phyloP scores from a whole-genome alignment of 129 eudicot species.

The Tanacetum coccineum region DNA sequence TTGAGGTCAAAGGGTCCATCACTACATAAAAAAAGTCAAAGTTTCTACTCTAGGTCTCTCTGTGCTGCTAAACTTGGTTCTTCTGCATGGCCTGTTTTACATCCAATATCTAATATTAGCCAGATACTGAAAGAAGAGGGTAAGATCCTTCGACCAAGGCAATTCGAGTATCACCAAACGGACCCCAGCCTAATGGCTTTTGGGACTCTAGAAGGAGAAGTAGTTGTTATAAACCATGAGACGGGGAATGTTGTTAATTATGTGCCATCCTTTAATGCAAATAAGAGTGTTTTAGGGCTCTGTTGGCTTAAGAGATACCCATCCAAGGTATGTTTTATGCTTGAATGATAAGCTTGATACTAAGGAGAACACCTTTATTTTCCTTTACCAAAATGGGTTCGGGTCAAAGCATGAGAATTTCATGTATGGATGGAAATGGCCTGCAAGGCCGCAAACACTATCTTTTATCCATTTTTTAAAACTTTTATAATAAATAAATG shows the following conservation, averaged over 20 bases:
- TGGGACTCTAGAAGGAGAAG: conserved; percentile 87
- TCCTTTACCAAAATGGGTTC: not conserved
- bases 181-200: conserved; percentile 67
- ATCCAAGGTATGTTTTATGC: conserved; percentile 57
- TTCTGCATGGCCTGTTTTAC: conserved; percentile 52
- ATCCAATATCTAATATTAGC: conserved; percentile 43
- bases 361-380: not conserved
- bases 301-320: conserved; percentile 82
- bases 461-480: not conserved
- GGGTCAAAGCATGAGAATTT: not conserved
- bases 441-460: not conserved
- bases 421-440: not conserved
- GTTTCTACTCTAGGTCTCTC: conserved; percentile 55
- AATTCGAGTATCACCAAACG: conserved; percentile 82
- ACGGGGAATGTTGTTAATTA: conserved; percentile 45
- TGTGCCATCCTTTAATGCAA: conserved; percentile 42
- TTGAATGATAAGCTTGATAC: not conserved
- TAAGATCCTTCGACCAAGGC: conserved; percentile 65
- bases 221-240: conserved; percentile 70
- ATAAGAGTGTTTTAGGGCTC: conserved; percentile 68
- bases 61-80: conserved; percentile 77
- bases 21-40: conserved; percentile 38
- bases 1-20: conserved; percentile 32
- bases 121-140: conserved; percentile 31
- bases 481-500: not conserved